phyloP scores from a whole-genome alignment of 352 stramenopile genomes.

The Phytophthora brassicae region DNA sequence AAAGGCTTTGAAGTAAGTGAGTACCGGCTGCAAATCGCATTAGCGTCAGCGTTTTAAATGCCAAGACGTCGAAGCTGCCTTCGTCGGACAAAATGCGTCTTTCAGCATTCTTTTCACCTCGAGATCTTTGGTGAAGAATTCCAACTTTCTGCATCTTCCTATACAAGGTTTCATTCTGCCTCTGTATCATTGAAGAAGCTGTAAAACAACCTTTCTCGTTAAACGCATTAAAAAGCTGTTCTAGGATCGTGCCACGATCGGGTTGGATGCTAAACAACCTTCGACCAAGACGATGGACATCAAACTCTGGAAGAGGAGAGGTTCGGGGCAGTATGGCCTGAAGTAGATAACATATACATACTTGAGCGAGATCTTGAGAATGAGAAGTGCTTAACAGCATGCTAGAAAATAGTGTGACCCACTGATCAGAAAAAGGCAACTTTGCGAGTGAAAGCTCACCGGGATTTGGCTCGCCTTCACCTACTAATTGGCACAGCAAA shows the following conservation, averaged over 20 bases:
- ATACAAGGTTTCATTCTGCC: slow-evolving; percentile 34
- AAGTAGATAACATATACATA: slow-evolving; percentile 39
- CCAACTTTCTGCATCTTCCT: slow-evolving; percentile 13
- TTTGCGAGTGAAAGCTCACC: not conserved
- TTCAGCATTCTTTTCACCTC: not conserved
- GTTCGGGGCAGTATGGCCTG: slow-evolving; percentile 23
- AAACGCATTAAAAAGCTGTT: slow-evolving; percentile 17
- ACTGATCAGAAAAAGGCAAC: slow-evolving; percentile 24
- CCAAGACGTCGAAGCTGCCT: not conserved
- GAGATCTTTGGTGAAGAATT: slow-evolving; percentile 8
- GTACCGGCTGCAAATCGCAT: slow-evolving; percentile 29
- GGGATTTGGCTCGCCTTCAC: not conserved
- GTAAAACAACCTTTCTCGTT: slow-evolving; percentile 1
- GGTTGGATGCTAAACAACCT: slow-evolving; percentile 8
- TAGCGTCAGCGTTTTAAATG: slow-evolving; percentile 7
- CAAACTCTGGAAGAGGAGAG: slow-evolving; percentile 1
- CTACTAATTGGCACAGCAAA: slow-evolving; percentile 37
- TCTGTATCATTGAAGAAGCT: slow-evolving; percentile 6
- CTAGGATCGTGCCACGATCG: not conserved
- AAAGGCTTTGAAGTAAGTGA: slow-evolving; percentile 36
- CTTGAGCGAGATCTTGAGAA: slow-evolving; percentile 20
- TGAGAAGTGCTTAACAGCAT: slow-evolving; percentile 22
- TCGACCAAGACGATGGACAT: slow-evolving; percentile 9
- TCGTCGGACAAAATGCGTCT: not conserved
- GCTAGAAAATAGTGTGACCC: slow-evolving; percentile 29